A percentile compares a stretch with the other conserved stretches of the same genome.
These are phyloP conservation scores for Paracoccidioides lutzii DNA, from an alignment of 2,329 filamentous ascomycete genomes.

Conservation along the genomic window DNA sequence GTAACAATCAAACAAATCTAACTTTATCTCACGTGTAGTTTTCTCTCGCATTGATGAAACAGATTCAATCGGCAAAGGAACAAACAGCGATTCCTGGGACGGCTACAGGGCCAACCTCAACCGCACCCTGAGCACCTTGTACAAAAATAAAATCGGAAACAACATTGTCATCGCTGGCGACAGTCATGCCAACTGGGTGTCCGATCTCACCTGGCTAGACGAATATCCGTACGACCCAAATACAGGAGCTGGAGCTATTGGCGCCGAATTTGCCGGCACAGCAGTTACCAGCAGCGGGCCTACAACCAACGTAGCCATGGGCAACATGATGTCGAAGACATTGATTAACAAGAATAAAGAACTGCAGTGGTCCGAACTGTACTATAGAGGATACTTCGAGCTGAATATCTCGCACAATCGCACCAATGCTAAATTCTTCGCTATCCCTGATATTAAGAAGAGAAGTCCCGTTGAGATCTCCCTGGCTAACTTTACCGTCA, in stretches of 20 bases:
- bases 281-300: constrained; percentile 51
- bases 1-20: neutral
- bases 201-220: constrained; percentile 44
- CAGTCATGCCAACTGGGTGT: constrained; percentile 53
- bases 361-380: constrained; percentile 59
- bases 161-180: constrained; percentile 62
- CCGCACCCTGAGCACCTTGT: constrained; percentile 53
- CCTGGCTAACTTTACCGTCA: constrained; percentile 36
- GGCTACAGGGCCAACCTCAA: constrained; percentile 60
- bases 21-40: neutral
- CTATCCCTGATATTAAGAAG: constrained; percentile 37
- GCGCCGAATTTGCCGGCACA: constrained; percentile 53
- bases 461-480: neutral
- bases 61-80: constrained; percentile 2
- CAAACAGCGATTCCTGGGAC: neutral
- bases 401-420: constrained; percentile 46
- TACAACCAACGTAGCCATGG: constrained; percentile 39
- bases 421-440: constrained; percentile 52
- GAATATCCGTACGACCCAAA: constrained; percentile 39
- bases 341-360: constrained; percentile 43
- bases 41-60: constrained; percentile 18
- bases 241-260: constrained; percentile 44
- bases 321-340: constrained; percentile 35
- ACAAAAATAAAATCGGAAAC: constrained; percentile 57
- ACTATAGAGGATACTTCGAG: constrained; percentile 61